Evolutionary conservation across 2,329 filamentous ascomycete species (phyloP).

Genomic region (Chaetomium sp.): DNA sequence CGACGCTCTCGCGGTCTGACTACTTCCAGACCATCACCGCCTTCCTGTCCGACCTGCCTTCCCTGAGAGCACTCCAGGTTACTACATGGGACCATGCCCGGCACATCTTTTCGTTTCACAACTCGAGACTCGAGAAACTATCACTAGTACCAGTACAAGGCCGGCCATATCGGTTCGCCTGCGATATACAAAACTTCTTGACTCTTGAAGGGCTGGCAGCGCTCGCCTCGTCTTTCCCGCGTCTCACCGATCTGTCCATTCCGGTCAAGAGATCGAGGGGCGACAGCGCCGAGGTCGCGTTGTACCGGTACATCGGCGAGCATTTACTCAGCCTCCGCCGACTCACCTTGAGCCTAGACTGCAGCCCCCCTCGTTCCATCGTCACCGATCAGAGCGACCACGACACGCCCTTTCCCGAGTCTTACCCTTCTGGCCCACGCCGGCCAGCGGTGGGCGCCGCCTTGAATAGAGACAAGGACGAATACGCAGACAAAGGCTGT

Average conservation of each 20-base stretch:
- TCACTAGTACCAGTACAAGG: background rate
- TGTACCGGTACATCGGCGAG: background rate
- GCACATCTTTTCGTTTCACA: background rate
- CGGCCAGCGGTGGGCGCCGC: background rate
- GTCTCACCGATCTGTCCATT: background rate
- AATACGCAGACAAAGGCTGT: background rate
- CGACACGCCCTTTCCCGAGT: background rate
- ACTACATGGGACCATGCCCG: background rate
- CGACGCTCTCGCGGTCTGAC: background rate
- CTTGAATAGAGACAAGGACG: background rate
- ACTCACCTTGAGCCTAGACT: background rate
- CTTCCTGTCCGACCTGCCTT: background rate
- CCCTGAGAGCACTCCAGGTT: background rate
- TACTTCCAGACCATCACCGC: background rate
- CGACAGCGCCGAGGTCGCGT: background rate
- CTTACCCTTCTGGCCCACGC: background rate
- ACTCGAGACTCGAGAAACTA: constrained; percentile 2
- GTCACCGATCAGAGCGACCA: background rate
- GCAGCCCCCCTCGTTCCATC: background rate
- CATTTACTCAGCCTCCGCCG: background rate
- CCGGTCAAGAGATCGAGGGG: background rate
- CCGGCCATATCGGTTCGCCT: background rate
- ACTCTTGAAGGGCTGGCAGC: background rate
- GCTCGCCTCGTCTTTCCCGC: background rate
- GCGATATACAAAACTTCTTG: background rate